Conservation (phyloP, 805 yeast species). For the Saccharomycopsis olivae region DNA sequence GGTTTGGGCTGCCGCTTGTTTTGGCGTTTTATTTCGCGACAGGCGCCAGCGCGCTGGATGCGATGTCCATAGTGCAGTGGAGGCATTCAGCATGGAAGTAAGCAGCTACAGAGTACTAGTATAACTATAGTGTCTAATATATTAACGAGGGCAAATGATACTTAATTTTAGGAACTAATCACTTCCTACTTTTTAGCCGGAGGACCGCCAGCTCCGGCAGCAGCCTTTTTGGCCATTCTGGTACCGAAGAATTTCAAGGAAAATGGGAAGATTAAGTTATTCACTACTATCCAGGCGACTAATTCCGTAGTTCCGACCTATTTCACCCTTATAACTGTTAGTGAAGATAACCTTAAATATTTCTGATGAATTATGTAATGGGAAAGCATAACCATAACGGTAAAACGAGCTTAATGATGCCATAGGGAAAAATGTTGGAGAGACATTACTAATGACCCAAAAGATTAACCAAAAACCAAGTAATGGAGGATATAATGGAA, state of each 20-base stretch:
- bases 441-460: constrained; percentile 58
- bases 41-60: too few species aligned
- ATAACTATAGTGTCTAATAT: too few species aligned
- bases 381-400: constrained; percentile 58
- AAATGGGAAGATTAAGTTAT: constrained; percentile 34
- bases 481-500: constrained; percentile 46
- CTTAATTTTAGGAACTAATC: too few species aligned
- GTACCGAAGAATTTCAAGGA: constrained; percentile 33
- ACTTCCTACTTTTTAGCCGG: too few species aligned
- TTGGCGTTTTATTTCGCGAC: too few species aligned
- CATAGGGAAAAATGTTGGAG: constrained; percentile 59
- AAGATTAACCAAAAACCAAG: constrained; percentile 60
- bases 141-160: too few species aligned
- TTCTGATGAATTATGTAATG: constrained; percentile 56
- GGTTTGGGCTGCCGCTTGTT: too few species aligned
- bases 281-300: constrained; percentile 48
- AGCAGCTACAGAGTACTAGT: too few species aligned
- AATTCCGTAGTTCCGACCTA: constrained; percentile 61
- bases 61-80: too few species aligned
- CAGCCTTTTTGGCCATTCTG: constrained; percentile 21
- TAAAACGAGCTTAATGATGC: constrained; percentile 47
- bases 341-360: constrained; percentile 48
- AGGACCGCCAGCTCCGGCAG: too few species aligned
- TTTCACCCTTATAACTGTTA: constrained; percentile 29
- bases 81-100: too few species aligned